A percentile compares a stretch with the other conserved stretches of the same genome.
These are phyloP conservation scores for Albatrellus ellisii DNA, from an alignment of 768 basidiomycete species.

Conservation along the genomic window DNA sequence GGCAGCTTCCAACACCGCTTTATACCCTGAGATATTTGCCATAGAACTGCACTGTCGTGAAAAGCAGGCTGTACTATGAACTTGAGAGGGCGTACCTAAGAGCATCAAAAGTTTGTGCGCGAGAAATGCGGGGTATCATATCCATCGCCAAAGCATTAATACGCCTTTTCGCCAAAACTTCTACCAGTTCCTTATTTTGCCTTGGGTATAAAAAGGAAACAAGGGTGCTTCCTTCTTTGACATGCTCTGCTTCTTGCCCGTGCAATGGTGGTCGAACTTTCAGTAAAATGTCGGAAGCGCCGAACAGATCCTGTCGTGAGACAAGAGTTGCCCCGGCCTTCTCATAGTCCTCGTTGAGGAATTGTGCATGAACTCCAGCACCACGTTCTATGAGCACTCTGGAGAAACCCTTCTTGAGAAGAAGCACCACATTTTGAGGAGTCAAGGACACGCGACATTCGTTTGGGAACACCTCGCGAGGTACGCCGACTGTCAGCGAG, in stretches of 20 bases:
- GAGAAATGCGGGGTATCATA: constrained; percentile 82
- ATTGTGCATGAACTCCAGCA: constrained; percentile 64
- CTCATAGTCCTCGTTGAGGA: constrained; percentile 67
- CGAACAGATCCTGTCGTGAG: constrained; percentile 58
- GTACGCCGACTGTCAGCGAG: constrained; percentile 61
- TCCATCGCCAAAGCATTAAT: constrained; percentile 83
- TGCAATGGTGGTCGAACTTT: constrained; percentile 73
- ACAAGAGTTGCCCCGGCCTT: constrained; percentile 71
- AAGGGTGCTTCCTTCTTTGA: constrained; percentile 67
- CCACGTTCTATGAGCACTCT: constrained; percentile 60
- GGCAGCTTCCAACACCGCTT: constrained; percentile 82
- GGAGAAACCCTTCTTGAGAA: constrained; percentile 75
- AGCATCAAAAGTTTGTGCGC: constrained; percentile 84
- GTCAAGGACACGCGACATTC: constrained; percentile 76
- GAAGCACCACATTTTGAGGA: constrained; percentile 58
- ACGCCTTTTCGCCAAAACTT: constrained; percentile 50
- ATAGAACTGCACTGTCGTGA: constrained; percentile 49
- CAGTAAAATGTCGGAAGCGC: constrained; percentile 60
- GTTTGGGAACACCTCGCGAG: constrained; percentile 61
- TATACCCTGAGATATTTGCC: constrained; percentile 93
- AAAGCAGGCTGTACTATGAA: neutral
- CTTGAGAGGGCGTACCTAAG: constrained; percentile 39
- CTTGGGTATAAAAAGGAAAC: constrained; percentile 78
- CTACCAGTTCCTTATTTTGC: constrained; percentile 67
- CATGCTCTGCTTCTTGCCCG: constrained; percentile 42